Base-by-base conservation (phyloP, 176 grass and related monocot species). In the Triticum turgidum region DNA sequence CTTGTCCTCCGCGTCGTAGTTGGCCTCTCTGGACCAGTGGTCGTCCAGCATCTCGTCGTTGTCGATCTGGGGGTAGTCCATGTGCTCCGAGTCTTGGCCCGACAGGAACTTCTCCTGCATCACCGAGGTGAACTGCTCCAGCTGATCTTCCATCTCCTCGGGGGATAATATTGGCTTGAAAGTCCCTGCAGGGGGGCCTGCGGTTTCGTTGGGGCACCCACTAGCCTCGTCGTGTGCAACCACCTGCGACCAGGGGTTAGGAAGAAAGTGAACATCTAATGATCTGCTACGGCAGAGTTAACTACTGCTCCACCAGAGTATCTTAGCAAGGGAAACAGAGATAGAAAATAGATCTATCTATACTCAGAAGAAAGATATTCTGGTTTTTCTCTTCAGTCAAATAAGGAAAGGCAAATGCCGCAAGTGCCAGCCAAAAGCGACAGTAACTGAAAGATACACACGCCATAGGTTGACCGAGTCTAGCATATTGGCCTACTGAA, bases 71-170 rank as follows among this genome's bases (percentile, higher is more conserved):
- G 86, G 89, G 25, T 98, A 98, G 88, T 96, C 88, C 61, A 92
- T 87, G 58, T 92, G 79, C 54, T 91, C 79, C 2, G 82, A 82
- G 62, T 95, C 96, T 74, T 98, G 84, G 73, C 93, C 93, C 0
- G 88, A 86, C 5, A 96, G 81, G 69, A 98, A 96, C 82, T 95
- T 98, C 18, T 92, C 82, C n/a, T 98, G 93, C 96, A 98, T 98
- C 89, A 94, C 71, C 0, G 35, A 83, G 27, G 96, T 98, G 74
- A 96, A 98, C 18, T 96, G 88, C 27, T 95, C 92, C 52, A 98
- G 79, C 42, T 92, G 93, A 73, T 96, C 93, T 73, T 95, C 70
- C 88, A 98, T 87, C 77, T 94, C 96, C 67, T 95, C 91, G 5
- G 30, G 45, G n/a, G 88, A 91, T 33, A 92, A 37, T 42, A 78